Evolutionary conservation across 1,139 yeast species (phyloP), one percentile per base, ranked within the genome.

Genomic region (Trichomonascaceae sp.): DNA sequence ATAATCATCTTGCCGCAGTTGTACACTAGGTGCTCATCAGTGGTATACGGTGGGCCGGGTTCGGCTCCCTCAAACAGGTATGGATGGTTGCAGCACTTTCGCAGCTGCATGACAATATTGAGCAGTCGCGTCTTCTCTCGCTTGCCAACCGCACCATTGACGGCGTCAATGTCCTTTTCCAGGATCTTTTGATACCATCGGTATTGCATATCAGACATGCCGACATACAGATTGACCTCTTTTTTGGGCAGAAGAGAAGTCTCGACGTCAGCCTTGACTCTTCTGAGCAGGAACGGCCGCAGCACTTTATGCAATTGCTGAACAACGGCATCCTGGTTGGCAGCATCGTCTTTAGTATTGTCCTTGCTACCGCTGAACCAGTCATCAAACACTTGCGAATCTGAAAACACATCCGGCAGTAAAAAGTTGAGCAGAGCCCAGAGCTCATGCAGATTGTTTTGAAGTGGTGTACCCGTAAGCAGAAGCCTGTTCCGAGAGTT

Each of bases 1-100:
- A 89, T 79, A 31, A 81, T 69, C 87, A 89, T 78, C 54, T 89
- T 89, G 25, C 94, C 95, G 9, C 93, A 69, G 53, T 89, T 89
- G 56, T 55, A 76, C 8, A 89, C 76, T 45, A 89, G 65, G 58
- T 89, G 97, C 52, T 87, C 97, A 54, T 87, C 98, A 1, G 95
- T 89, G 2, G 97, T 87, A 52, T 71, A 89, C 1, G 98, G 98
- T 3, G 98, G 98, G 6, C 98, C 98, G 0, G 97, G 97, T 55
- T 89, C 98, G 1, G 98, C 98, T 27, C 98, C 97, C 54, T 89
- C 97, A 50, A 89, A 89, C 33, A 89, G 62, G 55, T 89, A 89
- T 0, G 98, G 98, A 57, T 89, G 98, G 51, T 89, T 89, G 56
- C 97, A 89, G 56, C 97, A 89, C 56, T 89, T 89, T 47, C 97